Conservation (phyloP, 192 early-diverging fungal genomes). For the Thamnidium elegans region DNA sequence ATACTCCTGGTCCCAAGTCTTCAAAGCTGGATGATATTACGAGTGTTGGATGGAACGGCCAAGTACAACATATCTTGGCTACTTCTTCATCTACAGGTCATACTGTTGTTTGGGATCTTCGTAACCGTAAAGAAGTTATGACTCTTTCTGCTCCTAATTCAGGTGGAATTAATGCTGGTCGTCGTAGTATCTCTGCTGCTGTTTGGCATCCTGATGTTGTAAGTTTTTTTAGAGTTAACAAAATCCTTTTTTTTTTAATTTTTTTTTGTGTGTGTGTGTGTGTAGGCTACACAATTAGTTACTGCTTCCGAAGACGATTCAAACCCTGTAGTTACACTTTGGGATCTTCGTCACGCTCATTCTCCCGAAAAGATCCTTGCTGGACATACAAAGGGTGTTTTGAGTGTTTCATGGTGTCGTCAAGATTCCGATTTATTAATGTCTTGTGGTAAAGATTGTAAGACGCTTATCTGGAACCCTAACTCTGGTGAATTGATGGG, state of each 20-base stretch:
- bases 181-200: conserved; percentile 76
- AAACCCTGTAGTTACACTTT: conserved; percentile 83
- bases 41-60: conserved; percentile 86
- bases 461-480: conserved; percentile 94
- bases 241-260: neutral
- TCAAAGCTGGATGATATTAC: conserved; percentile 87
- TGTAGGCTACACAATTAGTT: conserved; percentile 86
- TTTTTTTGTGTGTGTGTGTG: neutral
- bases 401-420: conserved; percentile 92
- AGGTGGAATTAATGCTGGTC: conserved; percentile 49
- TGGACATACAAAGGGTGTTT: conserved; percentile 89
- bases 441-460: conserved; percentile 94
- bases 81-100: conserved; percentile 87
- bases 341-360: conserved; percentile 95
- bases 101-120: conserved; percentile 96
- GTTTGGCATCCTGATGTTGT: conserved; percentile 91
- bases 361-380: conserved; percentile 82
- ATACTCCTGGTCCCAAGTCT: conserved; percentile 82
- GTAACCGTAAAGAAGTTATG: conserved; percentile 82
- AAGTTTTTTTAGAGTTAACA: conserved; percentile 15
- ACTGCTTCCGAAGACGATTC: conserved; percentile 91
- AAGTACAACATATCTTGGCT: conserved; percentile 91
- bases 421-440: conserved; percentile 91
- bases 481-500: conserved; percentile 78
- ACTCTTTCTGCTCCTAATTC: conserved; percentile 51